Evolutionary conservation across 164 flowering plant genomes (phyloP).

Genomic region (Protea cynaroides): DNA sequence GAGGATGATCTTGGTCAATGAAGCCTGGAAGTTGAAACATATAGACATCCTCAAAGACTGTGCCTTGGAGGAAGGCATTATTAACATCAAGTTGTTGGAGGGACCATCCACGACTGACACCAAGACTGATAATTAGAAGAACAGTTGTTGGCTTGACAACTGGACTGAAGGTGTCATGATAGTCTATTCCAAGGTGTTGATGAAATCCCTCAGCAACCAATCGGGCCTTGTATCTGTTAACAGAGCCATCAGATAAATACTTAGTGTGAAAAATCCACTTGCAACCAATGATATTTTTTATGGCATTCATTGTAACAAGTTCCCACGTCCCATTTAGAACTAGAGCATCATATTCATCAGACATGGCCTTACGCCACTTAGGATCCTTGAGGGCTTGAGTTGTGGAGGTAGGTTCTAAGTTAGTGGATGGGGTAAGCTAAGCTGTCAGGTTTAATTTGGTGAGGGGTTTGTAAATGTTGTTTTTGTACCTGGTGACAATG

Average conservation of each 20-base stretch:
- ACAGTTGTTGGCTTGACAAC: constrained; percentile 9
- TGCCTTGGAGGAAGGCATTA: constrained; percentile 4
- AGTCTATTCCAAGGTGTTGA: not conserved
- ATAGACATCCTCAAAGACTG: not conserved
- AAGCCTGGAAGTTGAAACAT: not conserved
- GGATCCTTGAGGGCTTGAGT: not conserved
- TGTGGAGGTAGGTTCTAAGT: constrained; percentile 4
- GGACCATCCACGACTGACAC: constrained; percentile 1
- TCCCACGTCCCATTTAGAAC: constrained; percentile 13
- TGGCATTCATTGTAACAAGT: not conserved
- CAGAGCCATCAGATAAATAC: not conserved
- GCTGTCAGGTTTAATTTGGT: constrained; percentile 1
- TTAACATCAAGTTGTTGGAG: constrained; percentile 4
- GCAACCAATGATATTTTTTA: too few relatives aligned
- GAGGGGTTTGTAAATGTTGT: constrained; percentile 8
- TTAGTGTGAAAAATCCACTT: too few relatives aligned
- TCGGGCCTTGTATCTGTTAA: constrained; percentile 9
- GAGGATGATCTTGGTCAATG: not conserved
- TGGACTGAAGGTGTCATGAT: constrained; percentile 11
- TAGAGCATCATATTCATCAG: not conserved
- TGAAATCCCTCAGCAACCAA: constrained; percentile 14
- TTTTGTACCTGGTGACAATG: constrained; percentile 10
- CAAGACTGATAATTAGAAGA: constrained; percentile 6
- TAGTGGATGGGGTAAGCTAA: not conserved
- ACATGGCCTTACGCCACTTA: too few relatives aligned